These are phyloP conservation scores for Wickerhamomyces queroliae DNA, from an alignment of 805 yeast genomes.

Conservation along the genomic window DNA sequence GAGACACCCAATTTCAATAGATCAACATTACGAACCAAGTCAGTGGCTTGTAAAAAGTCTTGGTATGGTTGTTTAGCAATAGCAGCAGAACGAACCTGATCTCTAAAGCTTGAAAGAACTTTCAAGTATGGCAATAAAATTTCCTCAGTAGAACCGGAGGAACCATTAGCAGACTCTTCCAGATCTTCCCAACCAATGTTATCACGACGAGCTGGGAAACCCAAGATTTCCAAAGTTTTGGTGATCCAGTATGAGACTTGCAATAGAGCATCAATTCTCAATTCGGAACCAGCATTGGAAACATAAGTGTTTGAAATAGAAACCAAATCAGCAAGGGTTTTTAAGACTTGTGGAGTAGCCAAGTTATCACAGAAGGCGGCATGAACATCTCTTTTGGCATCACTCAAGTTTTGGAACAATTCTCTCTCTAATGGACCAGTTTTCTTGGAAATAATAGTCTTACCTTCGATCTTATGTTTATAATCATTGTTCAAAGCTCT, in stretches of 20 bases:
- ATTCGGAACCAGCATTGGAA: constrained; percentile 39
- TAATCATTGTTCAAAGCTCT: constrained; percentile 74
- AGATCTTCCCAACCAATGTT: constrained; percentile 74
- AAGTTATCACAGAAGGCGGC: constrained; percentile 85
- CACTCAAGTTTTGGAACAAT: constrained; percentile 42
- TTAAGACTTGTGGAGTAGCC: constrained; percentile 70
- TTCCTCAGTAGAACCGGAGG: constrained; percentile 47
- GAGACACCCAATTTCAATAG: constrained; percentile 74
- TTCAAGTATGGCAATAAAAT: constrained; percentile 74
- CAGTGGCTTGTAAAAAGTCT: constrained; percentile 64
- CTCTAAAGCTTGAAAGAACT: constrained; percentile 75
- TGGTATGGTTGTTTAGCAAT: constrained; percentile 48
- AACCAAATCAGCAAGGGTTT: constrained; percentile 61
- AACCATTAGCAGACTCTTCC: constrained; percentile 15
- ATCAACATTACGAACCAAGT: constrained; percentile 65
- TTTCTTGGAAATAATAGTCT: constrained; percentile 57
- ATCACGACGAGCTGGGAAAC: constrained; percentile 68
- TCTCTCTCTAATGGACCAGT: constrained; percentile 47
- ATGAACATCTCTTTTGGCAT: constrained; percentile 57
- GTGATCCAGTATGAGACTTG: constrained; percentile 67
- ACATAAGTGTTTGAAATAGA: constrained; percentile 71
- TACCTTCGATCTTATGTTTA: constrained; percentile 41
- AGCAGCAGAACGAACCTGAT: constrained; percentile 69
- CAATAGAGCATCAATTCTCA: constrained; percentile 60
- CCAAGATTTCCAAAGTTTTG: constrained; percentile 63